Evolutionary conservation across 495 filamentous ascomycete genomes (phyloP), one percentile per base, ranked within the genome.

Genomic region (Evernia prunastri): DNA sequence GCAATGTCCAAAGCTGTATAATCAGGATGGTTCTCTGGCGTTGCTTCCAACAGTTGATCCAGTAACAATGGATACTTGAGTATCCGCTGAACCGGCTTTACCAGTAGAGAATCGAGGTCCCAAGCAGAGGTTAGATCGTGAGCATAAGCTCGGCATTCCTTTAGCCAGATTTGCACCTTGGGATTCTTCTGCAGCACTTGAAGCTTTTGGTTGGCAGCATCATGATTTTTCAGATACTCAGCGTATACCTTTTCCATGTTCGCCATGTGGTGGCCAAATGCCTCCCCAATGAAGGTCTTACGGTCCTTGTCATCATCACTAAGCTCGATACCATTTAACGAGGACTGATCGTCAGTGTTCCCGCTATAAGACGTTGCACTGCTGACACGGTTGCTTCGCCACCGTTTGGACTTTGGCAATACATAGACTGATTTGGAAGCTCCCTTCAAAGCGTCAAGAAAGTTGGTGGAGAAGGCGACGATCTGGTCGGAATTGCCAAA

Each of bases 11-110:
- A 80, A 43, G 84, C 76, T 13, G 79, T 77, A 56, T 83, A 84
- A 73, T 99, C 94, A 0, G 93, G 91, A 70, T 99, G 94, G 59
- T 89, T 86, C 13, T 75, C 74, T 0, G 90, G 87, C 0, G 95
- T 97, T 49, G 83, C 81, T 61, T 93, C 86, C 31, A 93, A 80
- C 0, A 97, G 79, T 63, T 90, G 81, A 10, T 80, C 81, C 43
- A 99, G 79, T 33, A 99, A 79, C 15, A 96, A 84, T 2, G 91
- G 92, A 69, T 97, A 99, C 67, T 96, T 96, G 36, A 90, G 81
- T 37, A 97, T 84, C 40, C 94, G 83, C 76, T 99, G 94, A 67
- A 93, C 88, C 12, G 94, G 94, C 74, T 99, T 99, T 64, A 99
- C 90, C 18, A 99, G 81, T 40, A 99, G 78, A 8, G 94, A 92